Evolutionary conservation across 306 rosid genomes (phyloP).

Genomic region (Begonia fuchsioides): DNA sequence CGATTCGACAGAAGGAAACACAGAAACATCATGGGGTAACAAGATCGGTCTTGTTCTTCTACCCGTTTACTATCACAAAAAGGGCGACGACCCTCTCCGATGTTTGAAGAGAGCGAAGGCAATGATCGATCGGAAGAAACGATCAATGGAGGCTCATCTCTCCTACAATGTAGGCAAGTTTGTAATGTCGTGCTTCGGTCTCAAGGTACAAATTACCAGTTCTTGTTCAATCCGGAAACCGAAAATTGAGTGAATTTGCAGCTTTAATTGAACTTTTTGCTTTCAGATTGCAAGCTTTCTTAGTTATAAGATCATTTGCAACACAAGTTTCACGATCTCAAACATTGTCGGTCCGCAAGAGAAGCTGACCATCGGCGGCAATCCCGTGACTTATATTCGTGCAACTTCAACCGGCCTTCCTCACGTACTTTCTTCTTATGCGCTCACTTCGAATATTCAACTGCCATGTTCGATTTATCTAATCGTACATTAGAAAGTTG

Average conservation of each 20-base stretch:
- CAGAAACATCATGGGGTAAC: conserved; percentile 72
- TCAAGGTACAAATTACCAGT: conserved; percentile 29
- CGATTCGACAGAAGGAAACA: conserved; percentile 42
- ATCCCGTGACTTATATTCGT: conserved; percentile 59
- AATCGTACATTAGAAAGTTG: not conserved
- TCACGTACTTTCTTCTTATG: conserved; percentile 31
- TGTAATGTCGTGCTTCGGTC: conserved; percentile 46
- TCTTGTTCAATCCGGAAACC: not conserved
- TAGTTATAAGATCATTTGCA: conserved; percentile 54
- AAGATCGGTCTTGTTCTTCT: conserved; percentile 55
- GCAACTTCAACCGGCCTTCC: conserved; percentile 59
- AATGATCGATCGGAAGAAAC: conserved; percentile 65
- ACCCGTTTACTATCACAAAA: conserved; percentile 44
- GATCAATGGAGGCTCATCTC: conserved; percentile 45
- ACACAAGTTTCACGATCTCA: conserved; percentile 71
- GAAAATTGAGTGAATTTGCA: not conserved
- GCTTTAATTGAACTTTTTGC: not conserved
- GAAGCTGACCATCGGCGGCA: conserved; percentile 41
- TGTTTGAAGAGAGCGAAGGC: conserved; percentile 50
- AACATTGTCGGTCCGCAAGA: conserved; percentile 81
- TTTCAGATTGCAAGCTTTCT: conserved; percentile 51
- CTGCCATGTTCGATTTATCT: no score
- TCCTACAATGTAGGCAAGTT: conserved; percentile 36
- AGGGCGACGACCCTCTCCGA: conserved; percentile 29
- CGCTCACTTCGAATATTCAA: no score